Evolutionary conservation across 2,329 filamentous ascomycete genomes (phyloP).

Genomic region (Aspergillus flavus): DNA sequence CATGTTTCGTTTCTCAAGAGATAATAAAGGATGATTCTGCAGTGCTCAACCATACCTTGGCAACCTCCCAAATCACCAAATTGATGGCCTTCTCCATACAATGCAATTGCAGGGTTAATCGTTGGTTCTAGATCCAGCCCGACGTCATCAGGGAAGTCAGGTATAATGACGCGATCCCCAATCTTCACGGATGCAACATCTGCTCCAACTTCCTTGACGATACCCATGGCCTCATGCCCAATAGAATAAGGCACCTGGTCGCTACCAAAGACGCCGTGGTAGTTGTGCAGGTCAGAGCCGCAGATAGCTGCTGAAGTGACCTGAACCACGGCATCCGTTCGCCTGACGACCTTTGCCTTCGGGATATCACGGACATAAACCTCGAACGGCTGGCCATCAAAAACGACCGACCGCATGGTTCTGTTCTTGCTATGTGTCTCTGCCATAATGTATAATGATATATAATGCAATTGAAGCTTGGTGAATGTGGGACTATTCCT

Average conservation of each 20-base stretch:
- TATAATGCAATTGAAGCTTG: background rate
- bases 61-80: background rate
- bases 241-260: background rate
- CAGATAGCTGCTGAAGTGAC: constrained; percentile 1
- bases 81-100: background rate
- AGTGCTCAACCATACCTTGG: background rate
- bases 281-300: constrained; percentile 1
- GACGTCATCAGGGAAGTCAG: background rate
- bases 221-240: constrained; percentile 3
- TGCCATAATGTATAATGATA: background rate
- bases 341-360: background rate
- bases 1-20: background rate
- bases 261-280: background rate
- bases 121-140: background rate
- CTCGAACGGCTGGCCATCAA: background rate
- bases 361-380: background rate
- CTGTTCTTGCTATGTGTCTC: background rate
- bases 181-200: background rate
- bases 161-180: constrained; percentile 1
- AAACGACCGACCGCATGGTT: background rate
- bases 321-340: background rate
- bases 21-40: background rate
- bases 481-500: background rate
- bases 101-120: background rate
- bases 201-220: background rate